Evolutionary conservation across 768 basidiomycete genomes (phyloP).

Genomic region (Russula virescens): DNA sequence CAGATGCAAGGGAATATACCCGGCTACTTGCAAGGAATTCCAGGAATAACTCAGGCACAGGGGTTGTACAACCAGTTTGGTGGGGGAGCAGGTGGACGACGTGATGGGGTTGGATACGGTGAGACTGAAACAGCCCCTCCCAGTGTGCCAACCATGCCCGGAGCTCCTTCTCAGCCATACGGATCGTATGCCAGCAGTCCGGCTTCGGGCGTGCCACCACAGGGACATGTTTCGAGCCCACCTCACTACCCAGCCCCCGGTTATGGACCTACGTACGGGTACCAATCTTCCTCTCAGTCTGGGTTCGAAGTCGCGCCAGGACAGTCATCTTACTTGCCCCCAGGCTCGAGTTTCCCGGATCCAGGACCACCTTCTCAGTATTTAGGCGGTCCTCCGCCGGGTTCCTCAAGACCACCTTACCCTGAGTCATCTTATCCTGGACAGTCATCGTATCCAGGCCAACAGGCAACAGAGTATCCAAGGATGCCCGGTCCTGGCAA

Average conservation of each 20-base stretch:
- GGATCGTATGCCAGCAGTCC: background rate
- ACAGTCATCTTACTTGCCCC: background rate
- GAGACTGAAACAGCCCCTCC: background rate
- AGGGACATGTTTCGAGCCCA: background rate
- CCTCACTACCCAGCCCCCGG: background rate
- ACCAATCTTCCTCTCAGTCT: background rate
- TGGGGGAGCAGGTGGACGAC: constrained; percentile 25
- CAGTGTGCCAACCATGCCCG: background rate
- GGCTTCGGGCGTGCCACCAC: background rate
- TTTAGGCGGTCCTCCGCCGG: background rate
- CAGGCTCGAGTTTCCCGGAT: background rate
- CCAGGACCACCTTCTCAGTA: background rate
- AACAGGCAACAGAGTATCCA: constrained; percentile 3
- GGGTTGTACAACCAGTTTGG: constrained; percentile 32
- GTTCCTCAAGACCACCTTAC: background rate
- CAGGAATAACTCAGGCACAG: constrained; percentile 42
- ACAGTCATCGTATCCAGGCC: constrained; percentile 20
- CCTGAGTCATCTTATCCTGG: constrained; percentile 8
- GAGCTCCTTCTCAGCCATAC: no score
- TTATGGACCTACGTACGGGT: background rate
- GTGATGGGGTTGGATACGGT: constrained; percentile 1
- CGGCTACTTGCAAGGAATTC: constrained; percentile 43
- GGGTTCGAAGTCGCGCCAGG: background rate
- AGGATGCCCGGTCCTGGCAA: background rate
- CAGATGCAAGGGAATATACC: constrained; percentile 44